These are phyloP conservation scores for Coemansia sp. DNA, from an alignment of 192 early-diverging fungal species.

Conservation along the genomic window DNA sequence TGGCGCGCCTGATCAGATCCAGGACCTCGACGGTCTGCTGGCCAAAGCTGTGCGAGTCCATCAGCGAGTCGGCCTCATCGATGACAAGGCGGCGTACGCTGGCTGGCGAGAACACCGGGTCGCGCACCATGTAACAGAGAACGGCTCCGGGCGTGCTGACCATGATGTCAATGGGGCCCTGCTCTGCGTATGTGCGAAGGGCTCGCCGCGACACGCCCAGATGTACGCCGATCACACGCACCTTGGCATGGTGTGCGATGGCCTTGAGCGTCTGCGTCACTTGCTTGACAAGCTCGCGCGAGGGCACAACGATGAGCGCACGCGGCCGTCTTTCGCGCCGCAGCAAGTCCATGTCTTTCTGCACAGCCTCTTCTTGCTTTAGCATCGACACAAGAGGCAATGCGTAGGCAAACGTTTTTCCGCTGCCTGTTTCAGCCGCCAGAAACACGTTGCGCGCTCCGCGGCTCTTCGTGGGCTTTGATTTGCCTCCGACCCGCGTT, in stretches of 20 bases:
- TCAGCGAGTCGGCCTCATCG: conserved; percentile 94
- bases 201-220: conserved; percentile 49
- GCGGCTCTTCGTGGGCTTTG: too few species aligned
- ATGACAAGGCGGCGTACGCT: conserved; percentile 72
- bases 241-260: conserved; percentile 66
- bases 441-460: conserved; percentile 60
- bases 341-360: conserved; percentile 22
- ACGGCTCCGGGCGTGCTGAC: conserved; percentile 76
- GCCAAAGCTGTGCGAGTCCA: conserved; percentile 75
- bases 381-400: conserved; percentile 75
- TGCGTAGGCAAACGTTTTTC: conserved; percentile 90
- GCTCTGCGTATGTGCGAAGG: conserved; percentile 53
- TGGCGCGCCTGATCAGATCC: conserved; percentile 40
- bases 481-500: conserved; percentile 16
- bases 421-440: conserved; percentile 89
- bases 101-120: conserved; percentile 61
- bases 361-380: conserved; percentile 61
- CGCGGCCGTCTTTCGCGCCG: conserved; percentile 75
- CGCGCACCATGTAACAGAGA: conserved; percentile 58
- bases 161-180: conserved; percentile 78
- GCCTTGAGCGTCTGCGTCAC: conserved; percentile 72
- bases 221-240: conserved; percentile 67
- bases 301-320: conserved; percentile 83
- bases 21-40: conserved; percentile 65
- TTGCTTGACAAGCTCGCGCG: conserved; percentile 84